Conservation (phyloP, 371 early-diverging fungal species). For the Haplosporangium sp. region DNA sequence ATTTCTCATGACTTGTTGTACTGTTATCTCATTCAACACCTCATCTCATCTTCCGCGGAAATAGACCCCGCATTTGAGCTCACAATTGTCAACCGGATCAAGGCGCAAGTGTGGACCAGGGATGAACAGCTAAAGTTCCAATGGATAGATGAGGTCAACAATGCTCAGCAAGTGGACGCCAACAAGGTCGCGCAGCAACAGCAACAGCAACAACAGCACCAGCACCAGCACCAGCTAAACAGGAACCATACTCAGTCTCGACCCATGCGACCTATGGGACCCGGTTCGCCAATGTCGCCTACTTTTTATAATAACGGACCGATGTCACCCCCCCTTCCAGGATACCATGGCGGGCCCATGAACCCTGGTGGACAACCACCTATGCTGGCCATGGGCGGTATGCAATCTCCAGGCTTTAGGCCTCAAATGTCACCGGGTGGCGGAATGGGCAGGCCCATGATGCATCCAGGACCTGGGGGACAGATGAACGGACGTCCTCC, state of each 20-base stretch:
- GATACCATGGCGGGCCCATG: conserved; percentile 41
- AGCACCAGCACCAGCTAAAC: conserved; percentile 24
- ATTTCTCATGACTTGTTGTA: no score
- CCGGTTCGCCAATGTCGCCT: conserved; percentile 41
- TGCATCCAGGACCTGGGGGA: conserved; percentile 29
- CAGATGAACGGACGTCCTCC: conserved; percentile 22
- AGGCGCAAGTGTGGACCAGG: conserved; percentile 28
- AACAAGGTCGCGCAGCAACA: conserved; percentile 34
- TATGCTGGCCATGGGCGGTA: conserved; percentile 51
- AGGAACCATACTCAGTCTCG: conserved; percentile 29
- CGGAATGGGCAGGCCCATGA: conserved; percentile 46
- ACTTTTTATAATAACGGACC: conserved; percentile 37
- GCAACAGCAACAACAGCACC: conserved; percentile 27
- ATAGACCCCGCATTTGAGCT: conserved; percentile 44
- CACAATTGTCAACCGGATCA: conserved; percentile 49
- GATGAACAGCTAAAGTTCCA: conserved; percentile 38
- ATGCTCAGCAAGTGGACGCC: conserved; percentile 36
- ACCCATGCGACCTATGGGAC: conserved; percentile 44
- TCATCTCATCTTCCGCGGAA: no score
- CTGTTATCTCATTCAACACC: no score
- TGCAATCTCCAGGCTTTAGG: conserved; percentile 29
- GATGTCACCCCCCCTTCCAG: conserved; percentile 40
- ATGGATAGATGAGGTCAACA: conserved; percentile 42
- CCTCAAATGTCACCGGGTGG: conserved; percentile 40
- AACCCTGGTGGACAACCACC: conserved; percentile 40